Percentiles rank a stretch among this genome's conserved stretches.
phyloP scores from a whole-genome alignment of 495 filamentous ascomycete species.

The Xylaria sp. region DNA sequence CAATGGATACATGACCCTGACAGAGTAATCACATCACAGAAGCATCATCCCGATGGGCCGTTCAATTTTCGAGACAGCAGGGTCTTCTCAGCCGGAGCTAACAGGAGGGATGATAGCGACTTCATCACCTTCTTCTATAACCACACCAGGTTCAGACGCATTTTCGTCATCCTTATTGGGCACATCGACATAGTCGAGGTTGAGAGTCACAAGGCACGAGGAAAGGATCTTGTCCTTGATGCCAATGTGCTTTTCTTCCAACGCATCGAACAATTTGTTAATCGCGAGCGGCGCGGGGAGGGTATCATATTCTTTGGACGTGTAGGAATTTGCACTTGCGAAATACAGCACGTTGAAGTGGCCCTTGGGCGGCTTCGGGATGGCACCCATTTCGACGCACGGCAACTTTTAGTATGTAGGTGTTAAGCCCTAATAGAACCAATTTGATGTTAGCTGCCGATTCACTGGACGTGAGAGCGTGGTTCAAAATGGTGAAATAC shows the following conservation, averaged over 20 bases:
- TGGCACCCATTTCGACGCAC: conserved; percentile 35
- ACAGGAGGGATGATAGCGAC: conserved; percentile 98
- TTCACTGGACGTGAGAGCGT: conserved; percentile 9
- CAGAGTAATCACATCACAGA: background rate
- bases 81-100: conserved; percentile 69
- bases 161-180: conserved; percentile 49
- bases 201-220: conserved; percentile 84
- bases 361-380: conserved; percentile 54
- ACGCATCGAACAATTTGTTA: conserved; percentile 65
- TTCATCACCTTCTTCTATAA: conserved; percentile 83
- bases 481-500: conserved; percentile 30
- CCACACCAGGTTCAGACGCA: conserved; percentile 34
- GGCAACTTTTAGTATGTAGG: background rate
- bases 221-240: conserved; percentile 74
- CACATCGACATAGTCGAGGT: conserved; percentile 87
- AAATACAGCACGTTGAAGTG: conserved; percentile 90
- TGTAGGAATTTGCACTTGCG: conserved; percentile 77
- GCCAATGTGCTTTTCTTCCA: conserved; percentile 85
- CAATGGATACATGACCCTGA: background rate
- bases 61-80: background rate
- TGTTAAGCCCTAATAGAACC: conserved; percentile 10
- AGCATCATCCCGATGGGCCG: background rate
- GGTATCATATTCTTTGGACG: conserved; percentile 71
- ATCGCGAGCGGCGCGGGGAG: conserved; percentile 77
- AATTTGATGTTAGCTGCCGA: conserved; percentile 30